These are phyloP conservation scores for Diplosphaera chodatii DNA, from an alignment of 139 green algal genomes.

Conservation along the genomic window DNA sequence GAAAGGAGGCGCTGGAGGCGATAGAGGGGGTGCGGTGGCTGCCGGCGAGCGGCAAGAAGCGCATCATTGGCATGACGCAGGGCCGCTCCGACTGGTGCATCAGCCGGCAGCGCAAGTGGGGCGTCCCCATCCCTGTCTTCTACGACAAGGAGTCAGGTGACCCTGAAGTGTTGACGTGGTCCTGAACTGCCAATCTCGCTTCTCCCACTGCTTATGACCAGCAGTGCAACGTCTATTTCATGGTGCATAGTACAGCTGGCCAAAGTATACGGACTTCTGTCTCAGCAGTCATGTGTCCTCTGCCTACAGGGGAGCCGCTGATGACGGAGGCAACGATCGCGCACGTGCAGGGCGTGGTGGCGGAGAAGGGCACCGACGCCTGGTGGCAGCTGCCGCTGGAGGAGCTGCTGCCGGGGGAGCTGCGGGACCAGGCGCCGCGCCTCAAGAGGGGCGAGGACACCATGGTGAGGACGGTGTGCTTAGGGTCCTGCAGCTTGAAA, in stretches of 20 bases:
- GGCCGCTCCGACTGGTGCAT: constrained; percentile 97
- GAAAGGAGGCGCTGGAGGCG: not conserved
- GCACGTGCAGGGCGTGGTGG: constrained; percentile 73
- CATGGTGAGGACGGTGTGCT: constrained; percentile 67
- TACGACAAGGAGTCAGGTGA: constrained; percentile 81
- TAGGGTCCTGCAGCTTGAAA: too few species aligned
- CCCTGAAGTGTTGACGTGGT: too few species aligned
- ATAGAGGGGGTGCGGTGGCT: constrained; percentile 69
- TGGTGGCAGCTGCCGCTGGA: constrained; percentile 74
- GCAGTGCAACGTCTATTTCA: too few species aligned
- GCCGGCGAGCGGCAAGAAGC: constrained; percentile 61
- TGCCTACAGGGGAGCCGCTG: constrained; percentile 70
- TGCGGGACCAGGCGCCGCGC: constrained; percentile 41
- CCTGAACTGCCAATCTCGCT: too few species aligned
- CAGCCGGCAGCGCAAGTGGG: constrained; percentile 92
- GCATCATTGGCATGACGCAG: constrained; percentile 88
- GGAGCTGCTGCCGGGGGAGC: constrained; percentile 79
- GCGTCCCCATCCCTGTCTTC: constrained; percentile 97
- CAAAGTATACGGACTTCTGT: too few species aligned
- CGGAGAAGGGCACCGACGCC: constrained; percentile 69
- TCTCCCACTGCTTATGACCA: too few species aligned
- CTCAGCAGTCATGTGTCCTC: not conserved
- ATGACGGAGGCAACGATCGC: constrained; percentile 84
- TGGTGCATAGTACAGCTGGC: too few species aligned
- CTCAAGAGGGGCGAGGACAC: constrained; percentile 88